Evolutionary conservation across 352 stramenopile species (phyloP), one percentile per base, ranked within the genome.

Genomic region (Phytophthora nicotianae): DNA sequence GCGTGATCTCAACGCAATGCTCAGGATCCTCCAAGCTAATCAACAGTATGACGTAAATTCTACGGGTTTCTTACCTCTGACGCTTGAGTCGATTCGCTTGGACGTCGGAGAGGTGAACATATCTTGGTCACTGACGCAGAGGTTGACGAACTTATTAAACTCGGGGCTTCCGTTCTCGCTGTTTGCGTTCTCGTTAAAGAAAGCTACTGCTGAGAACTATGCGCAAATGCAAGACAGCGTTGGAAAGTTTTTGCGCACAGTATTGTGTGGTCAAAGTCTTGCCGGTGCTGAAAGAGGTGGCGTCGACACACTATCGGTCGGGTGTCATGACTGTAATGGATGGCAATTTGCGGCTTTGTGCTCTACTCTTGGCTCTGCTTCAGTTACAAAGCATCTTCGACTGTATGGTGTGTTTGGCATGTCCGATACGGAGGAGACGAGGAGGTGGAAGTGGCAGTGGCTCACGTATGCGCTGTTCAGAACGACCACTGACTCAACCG

Each of bases 371-470:
- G 53, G 45, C 7, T 58, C 40, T 45, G 58, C 64, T 2, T 59
- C 51, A 5, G 32, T 47, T 17, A 68, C 58, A 20, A 56, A 47
- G 4, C 47, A 63, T 17, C 57, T 72, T 17, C 51, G 51, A 17
- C 43, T 72, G 20, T 68, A 68, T 29, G 64, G 64, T 11, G 51
- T 72, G 23, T 68, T 68, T 40, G 14, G 26, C 5, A 51, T 47
- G 35, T 65, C 68, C 5, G 64, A 73, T 52, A 54, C 63, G 9
- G 32, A 46, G 1, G 59, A 67, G 19, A 21, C 49, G 26, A 53
- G 58, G 8, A 54, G 40, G 14, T 76, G 64, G 58, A 77, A 77
- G 23, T 77, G 69, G 69, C 52, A 58, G 26, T 77, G 69, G 65
- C 49, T 77, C 3, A 37, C 60, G 23, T 77, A 77, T 47, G 69